Conservation (phyloP, 176 grass and related monocot species). For the Tuctoria greenei region DNA sequence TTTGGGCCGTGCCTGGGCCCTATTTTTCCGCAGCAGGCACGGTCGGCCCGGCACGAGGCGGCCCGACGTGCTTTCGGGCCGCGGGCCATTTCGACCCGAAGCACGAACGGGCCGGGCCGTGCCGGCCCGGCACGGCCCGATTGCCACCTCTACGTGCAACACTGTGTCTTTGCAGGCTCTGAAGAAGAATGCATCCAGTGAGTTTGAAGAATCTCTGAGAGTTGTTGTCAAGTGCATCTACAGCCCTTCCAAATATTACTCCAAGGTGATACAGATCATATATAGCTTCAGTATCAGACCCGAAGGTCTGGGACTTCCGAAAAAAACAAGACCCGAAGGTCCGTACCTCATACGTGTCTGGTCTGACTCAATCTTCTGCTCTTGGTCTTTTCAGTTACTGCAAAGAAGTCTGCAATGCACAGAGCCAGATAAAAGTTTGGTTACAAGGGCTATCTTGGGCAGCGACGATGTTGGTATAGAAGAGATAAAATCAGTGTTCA, state of each 20-base stretch:
- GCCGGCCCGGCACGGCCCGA: too few species aligned
- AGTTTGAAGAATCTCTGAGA: constrained; percentile 72
- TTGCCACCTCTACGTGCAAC: too few species aligned
- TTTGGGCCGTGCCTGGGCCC: too few species aligned
- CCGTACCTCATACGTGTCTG: neutral
- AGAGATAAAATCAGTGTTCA: constrained; percentile 62
- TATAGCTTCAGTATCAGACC: neutral
- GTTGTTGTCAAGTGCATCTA: constrained; percentile 79
- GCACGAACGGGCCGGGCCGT: too few species aligned
- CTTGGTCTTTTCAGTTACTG: constrained; percentile 55
- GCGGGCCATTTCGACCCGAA: too few species aligned
- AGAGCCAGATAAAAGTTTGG: constrained; percentile 42
- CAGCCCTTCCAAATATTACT: constrained; percentile 80
- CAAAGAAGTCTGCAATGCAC: constrained; percentile 43
- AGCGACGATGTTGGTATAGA: constrained; percentile 58
- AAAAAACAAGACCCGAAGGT: too few species aligned
- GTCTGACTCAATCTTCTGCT: constrained; percentile 28
- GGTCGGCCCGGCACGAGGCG: too few species aligned
- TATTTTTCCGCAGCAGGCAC: too few species aligned
- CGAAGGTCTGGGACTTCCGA: too few species aligned
- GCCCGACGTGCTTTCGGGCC: too few species aligned
- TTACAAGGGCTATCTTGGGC: constrained; percentile 74
- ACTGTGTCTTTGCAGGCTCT: constrained; percentile 51
- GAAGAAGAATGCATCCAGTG: constrained; percentile 48
- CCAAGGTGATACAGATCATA: constrained; percentile 55